Evolutionary conservation across 2,329 filamentous ascomycete genomes (phyloP).

Genomic region (Knoxdaviesia proteae): DNA sequence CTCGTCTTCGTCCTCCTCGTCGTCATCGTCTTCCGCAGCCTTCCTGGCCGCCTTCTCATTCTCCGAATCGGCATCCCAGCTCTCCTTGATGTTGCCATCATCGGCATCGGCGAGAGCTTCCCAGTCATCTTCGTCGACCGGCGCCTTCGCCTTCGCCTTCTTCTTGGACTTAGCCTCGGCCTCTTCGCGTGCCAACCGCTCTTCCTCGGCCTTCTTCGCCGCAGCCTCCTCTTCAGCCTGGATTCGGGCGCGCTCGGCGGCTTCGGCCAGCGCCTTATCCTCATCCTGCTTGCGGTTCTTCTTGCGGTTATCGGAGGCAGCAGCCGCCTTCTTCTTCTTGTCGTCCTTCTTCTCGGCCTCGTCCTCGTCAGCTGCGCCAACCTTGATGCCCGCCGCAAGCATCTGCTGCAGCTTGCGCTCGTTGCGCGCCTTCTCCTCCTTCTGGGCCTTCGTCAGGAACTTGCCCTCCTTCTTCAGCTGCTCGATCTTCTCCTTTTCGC

Average conservation of each 20-base stretch:
- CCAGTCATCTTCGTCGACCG: conserved; percentile 65
- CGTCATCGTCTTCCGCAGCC: conserved; percentile 11
- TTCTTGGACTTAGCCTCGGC: conserved; percentile 32
- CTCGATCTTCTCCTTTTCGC: conserved; percentile 69
- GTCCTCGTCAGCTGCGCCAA: conserved; percentile 37
- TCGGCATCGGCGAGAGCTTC: conserved; percentile 63
- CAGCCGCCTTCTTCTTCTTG: conserved; percentile 42
- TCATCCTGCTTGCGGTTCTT: conserved; percentile 49
- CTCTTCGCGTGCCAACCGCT: background rate
- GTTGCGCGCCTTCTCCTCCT: conserved; percentile 59
- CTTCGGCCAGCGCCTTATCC: conserved; percentile 58
- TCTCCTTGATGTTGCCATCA: conserved; percentile 61
- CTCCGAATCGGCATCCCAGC: conserved; percentile 76
- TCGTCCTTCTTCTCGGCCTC: conserved; percentile 23
- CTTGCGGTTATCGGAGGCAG: conserved; percentile 58
- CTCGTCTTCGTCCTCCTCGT: conserved; percentile 27
- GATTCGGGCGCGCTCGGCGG: conserved; percentile 45
- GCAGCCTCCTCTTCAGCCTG: conserved; percentile 49
- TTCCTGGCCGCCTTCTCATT: conserved; percentile 27
- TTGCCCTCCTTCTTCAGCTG: conserved; percentile 77
- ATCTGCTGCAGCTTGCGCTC: conserved; percentile 71
- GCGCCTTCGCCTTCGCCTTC: conserved; percentile 31
- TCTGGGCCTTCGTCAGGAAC: conserved; percentile 70
- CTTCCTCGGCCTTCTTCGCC: conserved; percentile 27
- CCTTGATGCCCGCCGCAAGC: conserved; percentile 55